Evolutionary conservation across 352 stramenopile genomes (phyloP).

Genomic region (Phytophthora pini): DNA sequence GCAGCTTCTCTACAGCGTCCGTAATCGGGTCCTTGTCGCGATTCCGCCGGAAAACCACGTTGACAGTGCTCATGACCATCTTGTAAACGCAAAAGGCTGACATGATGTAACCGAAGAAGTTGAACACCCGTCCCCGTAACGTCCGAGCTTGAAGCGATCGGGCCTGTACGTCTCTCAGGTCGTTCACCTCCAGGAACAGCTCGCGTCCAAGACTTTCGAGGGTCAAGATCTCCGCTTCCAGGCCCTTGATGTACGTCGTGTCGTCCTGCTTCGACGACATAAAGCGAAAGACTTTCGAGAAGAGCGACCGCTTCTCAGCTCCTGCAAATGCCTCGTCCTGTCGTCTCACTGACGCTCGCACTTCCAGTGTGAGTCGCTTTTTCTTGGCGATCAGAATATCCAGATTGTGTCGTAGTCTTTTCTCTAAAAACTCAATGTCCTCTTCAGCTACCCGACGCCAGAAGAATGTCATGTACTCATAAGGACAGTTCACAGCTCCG

Average conservation of each 20-base stretch:
- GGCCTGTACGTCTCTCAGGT: conserved; percentile 73
- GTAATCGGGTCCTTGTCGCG: conserved; percentile 89
- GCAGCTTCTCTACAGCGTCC: conserved; percentile 76
- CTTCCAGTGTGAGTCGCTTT: conserved; percentile 68
- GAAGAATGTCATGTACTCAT: conserved; percentile 88
- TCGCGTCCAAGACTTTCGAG: conserved; percentile 80
- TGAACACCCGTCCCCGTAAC: background rate
- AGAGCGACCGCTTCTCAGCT: conserved; percentile 32
- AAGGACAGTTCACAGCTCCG: conserved; percentile 84
- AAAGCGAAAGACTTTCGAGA: conserved; percentile 40
- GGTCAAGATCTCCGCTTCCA: conserved; percentile 78
- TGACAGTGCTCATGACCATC: conserved; percentile 88
- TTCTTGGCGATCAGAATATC: conserved; percentile 88
- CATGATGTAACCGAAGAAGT: background rate
- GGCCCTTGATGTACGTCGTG: conserved; percentile 64
- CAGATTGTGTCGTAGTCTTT: conserved; percentile 79
- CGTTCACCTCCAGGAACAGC: conserved; percentile 86
- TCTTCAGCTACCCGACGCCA: conserved; percentile 79
- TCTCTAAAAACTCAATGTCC: conserved; percentile 86
- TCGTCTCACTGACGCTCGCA: conserved; percentile 40
- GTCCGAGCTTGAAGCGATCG: conserved; percentile 52
- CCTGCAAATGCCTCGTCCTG: conserved; percentile 27
- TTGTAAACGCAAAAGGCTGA: background rate
- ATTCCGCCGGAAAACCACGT: conserved; percentile 80
- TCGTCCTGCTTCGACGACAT: conserved; percentile 38